These are phyloP conservation scores for Jatropha curcas DNA, from an alignment of 345 rosid genomes.

Conservation along the genomic window DNA sequence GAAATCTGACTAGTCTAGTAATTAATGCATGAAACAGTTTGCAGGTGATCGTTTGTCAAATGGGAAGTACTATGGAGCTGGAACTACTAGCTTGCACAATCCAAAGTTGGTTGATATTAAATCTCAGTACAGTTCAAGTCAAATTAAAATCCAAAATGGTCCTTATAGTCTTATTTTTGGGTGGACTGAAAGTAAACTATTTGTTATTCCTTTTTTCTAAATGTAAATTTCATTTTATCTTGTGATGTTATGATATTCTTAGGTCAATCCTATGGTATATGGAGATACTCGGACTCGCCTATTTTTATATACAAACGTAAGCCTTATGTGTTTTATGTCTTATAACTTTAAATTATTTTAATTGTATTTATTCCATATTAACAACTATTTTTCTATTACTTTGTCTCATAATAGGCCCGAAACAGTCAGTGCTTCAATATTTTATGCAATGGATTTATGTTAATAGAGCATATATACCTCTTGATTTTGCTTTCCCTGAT, in stretches of 20 bases:
- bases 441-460: neutral
- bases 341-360: no score
- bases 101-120: neutral
- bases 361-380: no score
- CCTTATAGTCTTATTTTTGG: neutral
- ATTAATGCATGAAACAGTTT: neutral
- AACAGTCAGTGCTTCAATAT: neutral
- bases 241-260: neutral
- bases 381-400: no score
- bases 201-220: no score
- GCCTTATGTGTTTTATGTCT: no score
- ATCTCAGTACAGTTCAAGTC: neutral
- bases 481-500: neutral
- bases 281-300: neutral
- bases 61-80: constrained; percentile 3
- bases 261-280: neutral
- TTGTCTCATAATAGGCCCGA: no score
- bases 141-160: neutral
- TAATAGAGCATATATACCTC: neutral
- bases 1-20: no score
- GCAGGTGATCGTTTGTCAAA: neutral
- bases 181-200: neutral
- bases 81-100: neutral
- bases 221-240: no score
- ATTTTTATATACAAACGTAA: neutral